phyloP scores from a whole-genome alignment of 2,329 filamentous ascomycete genomes.

The Phialocephala sp. region DNA sequence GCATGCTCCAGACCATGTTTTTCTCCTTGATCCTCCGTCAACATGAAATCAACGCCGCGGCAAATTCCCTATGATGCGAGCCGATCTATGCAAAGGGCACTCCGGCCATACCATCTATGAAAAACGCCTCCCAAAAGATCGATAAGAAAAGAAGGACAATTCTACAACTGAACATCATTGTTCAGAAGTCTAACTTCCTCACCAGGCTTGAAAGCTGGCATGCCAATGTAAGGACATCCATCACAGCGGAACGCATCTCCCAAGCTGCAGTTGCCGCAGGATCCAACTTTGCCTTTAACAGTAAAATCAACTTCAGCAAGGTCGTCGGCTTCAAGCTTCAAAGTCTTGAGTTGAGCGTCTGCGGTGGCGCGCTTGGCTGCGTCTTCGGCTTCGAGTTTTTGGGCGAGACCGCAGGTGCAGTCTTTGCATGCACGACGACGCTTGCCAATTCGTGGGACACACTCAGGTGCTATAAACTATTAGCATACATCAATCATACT shows the following conservation, averaged over 20 bases:
- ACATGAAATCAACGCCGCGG: conserved; percentile 10
- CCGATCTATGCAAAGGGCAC: conserved; percentile 9
- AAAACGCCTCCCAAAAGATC: neutral
- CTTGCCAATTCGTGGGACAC: conserved; percentile 85
- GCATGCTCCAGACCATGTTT: neutral
- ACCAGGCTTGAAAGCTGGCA: conserved; percentile 95
- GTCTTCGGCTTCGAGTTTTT: conserved; percentile 87
- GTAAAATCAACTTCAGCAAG: conserved; percentile 94
- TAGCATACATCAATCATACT: conserved; percentile 19
- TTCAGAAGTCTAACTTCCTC: conserved; percentile 91
- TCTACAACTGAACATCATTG: conserved; percentile 80
- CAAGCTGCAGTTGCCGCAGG: conserved; percentile 90
- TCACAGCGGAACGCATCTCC: conserved; percentile 87
- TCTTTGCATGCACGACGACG: conserved; percentile 95
- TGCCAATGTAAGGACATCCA: conserved; percentile 81
- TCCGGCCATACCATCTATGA: conserved; percentile 1
- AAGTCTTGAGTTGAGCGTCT: conserved; percentile 65
- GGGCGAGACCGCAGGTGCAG: conserved; percentile 91
- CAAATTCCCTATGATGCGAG: neutral
- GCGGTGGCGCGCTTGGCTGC: conserved; percentile 67
- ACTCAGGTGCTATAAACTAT: conserved; percentile 71
- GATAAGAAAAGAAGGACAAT: neutral
- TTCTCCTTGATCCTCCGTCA: neutral
- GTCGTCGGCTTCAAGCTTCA: conserved; percentile 78
- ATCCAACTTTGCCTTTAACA: conserved; percentile 94